Conservation (phyloP, 768 basidiomycete species). For the Chalciporus piperatus region DNA sequence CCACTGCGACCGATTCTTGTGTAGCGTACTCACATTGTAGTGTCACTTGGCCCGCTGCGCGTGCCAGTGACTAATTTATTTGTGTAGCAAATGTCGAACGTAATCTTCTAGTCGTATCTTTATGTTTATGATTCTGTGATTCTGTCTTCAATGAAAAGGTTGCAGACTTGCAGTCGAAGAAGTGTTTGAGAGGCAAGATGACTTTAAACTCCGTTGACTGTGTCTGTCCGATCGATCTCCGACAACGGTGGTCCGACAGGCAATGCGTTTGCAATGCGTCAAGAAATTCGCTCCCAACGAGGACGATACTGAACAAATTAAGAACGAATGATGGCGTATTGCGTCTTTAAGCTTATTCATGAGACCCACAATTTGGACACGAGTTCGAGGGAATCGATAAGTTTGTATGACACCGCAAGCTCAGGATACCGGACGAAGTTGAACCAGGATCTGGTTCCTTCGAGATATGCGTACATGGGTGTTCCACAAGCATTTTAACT, state of each 20-base stretch:
- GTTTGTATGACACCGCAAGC: no score
- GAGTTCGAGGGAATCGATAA: no score
- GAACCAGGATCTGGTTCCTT: no score
- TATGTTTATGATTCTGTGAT: neutral
- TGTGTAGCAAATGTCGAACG: conserved; percentile 18
- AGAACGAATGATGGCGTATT: no score
- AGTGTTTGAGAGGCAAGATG: neutral
- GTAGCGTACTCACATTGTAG: conserved; percentile 27
- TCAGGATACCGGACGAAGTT: neutral
- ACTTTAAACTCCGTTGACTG: neutral
- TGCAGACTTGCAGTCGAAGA: neutral
- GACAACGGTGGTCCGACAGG: no score
- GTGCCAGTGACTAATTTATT: conserved; percentile 10
- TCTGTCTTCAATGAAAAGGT: neutral
- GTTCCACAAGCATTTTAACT: neutral
- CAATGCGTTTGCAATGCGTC: no score
- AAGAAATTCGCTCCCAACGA: no score
- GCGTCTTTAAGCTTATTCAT: no score
- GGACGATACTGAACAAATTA: no score
- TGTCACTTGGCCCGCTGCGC: conserved; percentile 4
- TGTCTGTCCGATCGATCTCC: no score
- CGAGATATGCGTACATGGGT: no score
- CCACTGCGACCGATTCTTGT: conserved; percentile 18
- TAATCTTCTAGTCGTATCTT: neutral
- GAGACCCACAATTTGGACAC: no score